Percentiles rank a stretch among this genome's conserved stretches.
phyloP scores from a whole-genome alignment of 78 protist species.

The Mastigamoeba balamuthi region DNA sequence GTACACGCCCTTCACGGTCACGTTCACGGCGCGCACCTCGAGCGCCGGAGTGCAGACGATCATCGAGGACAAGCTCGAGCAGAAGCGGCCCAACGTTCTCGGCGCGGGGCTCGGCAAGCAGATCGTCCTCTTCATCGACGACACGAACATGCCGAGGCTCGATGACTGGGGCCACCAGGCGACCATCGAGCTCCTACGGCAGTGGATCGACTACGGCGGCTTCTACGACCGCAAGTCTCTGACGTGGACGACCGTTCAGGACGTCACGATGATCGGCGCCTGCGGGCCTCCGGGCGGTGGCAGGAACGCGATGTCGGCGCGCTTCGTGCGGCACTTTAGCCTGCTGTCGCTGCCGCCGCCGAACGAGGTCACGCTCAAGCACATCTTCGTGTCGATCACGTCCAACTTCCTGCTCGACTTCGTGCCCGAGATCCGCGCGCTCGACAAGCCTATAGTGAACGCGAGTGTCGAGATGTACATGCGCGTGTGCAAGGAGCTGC shows the following conservation, averaged over 20 bases:
- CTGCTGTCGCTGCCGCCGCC: slow-evolving; percentile 14
- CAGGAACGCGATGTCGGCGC: slow-evolving; percentile 31
- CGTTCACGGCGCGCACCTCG: slow-evolving; percentile 72
- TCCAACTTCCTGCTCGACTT: background rate
- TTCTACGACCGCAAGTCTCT: slow-evolving; percentile 43
- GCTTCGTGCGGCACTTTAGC: slow-evolving; percentile 57
- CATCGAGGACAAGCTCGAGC: slow-evolving; percentile 38
- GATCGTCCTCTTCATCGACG: slow-evolving; percentile 65
- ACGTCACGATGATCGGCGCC: slow-evolving; percentile 54
- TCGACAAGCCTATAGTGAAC: background rate
- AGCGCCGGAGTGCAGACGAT: slow-evolving; percentile 48
- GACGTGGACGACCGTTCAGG: slow-evolving; percentile 5
- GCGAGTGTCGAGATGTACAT: background rate
- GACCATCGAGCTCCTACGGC: slow-evolving; percentile 72
- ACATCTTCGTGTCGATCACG: slow-evolving; percentile 38
- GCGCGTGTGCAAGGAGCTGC: background rate
- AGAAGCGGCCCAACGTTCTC: slow-evolving; percentile 41
- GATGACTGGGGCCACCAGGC: slow-evolving; percentile 70
- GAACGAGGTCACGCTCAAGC: slow-evolving; percentile 19
- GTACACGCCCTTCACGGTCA: slow-evolving; percentile 31
- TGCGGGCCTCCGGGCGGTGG: slow-evolving; percentile 89
- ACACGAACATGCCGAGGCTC: slow-evolving; percentile 73
- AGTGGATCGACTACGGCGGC: slow-evolving; percentile 55
- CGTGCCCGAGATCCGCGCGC: background rate
- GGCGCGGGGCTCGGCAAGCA: slow-evolving; percentile 59